Base-by-base conservation (phyloP, 2,329 filamentous ascomycete species). In the Ophiostoma australiae region DNA sequence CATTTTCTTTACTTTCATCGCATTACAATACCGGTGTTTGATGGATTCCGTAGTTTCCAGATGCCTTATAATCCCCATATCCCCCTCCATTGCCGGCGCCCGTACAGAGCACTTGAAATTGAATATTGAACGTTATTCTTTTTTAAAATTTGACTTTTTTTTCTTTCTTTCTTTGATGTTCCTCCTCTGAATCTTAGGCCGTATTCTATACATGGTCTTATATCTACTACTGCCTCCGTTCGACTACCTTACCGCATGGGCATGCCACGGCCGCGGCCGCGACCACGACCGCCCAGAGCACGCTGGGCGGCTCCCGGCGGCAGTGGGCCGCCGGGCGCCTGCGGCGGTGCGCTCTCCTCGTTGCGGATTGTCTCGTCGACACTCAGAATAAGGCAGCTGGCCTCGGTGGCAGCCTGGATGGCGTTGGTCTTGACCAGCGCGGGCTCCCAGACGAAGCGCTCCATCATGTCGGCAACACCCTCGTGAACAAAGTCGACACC, bases 331-430 rank as follows among this genome's bases (percentile, higher is more conserved):
- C 88, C 86, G 0, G 94, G 94, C 10, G 89, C 93, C 80, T 97
- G 92, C 33, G 94, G 91, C 80, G 89, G 85, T 76, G 90, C 87
- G 77, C 92, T 97, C 84, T 98, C 94, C 84, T 99, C 93, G 82
- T 99, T 99, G 82, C 90, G 93, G 82, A 99, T 98, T 44, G 95
- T 99, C 88, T 99, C 95, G 79, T 99, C 95, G 71, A 99, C 95
- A 76, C 93, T 91, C 77, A 99, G 83, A 76, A 99, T 98, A 83
- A 99, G 83, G 83, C 95, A 99, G 76, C 91, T 91, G 31, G 95
- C 95, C 83, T 99, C 95, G 41, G 94, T 94, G 69, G 95, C 95
- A 27, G 95, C 94, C 83, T 97, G 93, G 75, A 99, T 91, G 75
- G 95, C 95, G 81, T 99, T 99, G 80, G 96, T 86, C 89, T 99